phyloP scores from a whole-genome alignment of 2,329 filamentous ascomycete genomes.

The Trichoderma citrinoviride region DNA sequence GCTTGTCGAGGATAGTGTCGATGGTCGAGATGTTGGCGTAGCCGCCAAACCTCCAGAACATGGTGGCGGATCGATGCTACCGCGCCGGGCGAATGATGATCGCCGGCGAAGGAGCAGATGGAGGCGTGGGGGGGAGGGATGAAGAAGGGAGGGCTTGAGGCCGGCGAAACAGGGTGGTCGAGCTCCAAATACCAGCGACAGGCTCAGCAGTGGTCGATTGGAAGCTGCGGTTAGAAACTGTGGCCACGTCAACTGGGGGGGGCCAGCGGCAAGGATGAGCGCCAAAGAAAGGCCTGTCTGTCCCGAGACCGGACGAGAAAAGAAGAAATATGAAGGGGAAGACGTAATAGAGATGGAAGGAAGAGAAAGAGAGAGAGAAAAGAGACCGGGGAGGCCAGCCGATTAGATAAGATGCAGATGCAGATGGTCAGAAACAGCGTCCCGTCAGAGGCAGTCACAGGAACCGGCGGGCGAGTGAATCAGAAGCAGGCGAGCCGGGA shows the following conservation, averaged over 20 bases:
- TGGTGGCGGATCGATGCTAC: slow-evolving; percentile 55
- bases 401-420: background rate
- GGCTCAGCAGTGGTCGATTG: background rate
- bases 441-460: slow-evolving; percentile 18
- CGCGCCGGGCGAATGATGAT: slow-evolving; percentile 33
- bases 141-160: background rate
- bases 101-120: slow-evolving; percentile 33
- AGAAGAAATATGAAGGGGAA: background rate
- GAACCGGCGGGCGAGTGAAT: slow-evolving; percentile 13
- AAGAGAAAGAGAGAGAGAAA: background rate
- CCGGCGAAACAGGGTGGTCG: background rate
- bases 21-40: slow-evolving; percentile 97
- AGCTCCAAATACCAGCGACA: slow-evolving; percentile 2
- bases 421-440: slow-evolving; percentile 19
- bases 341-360: background rate
- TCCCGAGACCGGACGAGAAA: background rate
- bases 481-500: background rate
- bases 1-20: slow-evolving; percentile 94
- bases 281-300: background rate
- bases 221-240: background rate
- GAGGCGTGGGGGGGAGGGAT: slow-evolving; percentile 19
- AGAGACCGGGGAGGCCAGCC: background rate
- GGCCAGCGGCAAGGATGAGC: background rate
- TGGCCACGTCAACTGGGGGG: slow-evolving; percentile 7
- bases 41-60: slow-evolving; percentile 99